Evolutionary conservation across 2,329 filamentous ascomycete species (phyloP).

Genomic region (Scedosporium minutisporum): DNA sequence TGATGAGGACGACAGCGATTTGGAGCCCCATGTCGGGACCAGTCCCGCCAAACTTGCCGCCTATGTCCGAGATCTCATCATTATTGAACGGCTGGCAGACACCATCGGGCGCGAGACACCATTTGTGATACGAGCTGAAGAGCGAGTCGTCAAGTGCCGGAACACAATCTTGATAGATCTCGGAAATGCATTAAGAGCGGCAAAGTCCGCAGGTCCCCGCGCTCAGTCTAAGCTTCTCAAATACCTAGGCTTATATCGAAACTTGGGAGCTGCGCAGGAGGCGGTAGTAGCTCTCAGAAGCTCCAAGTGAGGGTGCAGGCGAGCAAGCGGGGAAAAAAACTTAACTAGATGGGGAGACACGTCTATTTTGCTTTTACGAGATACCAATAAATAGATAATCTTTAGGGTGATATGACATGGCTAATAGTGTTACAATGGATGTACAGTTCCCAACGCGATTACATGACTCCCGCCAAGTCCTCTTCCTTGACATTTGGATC

Average conservation of each 20-base stretch:
- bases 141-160: slow-evolving; percentile 41
- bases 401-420: slow-evolving; percentile 1
- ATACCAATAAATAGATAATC: slow-evolving; percentile 5
- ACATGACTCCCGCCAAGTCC: slow-evolving; percentile 45
- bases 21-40: slow-evolving; percentile 29
- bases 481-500: slow-evolving; percentile 45
- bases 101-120: slow-evolving; percentile 36
- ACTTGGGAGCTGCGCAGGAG: slow-evolving; percentile 41
- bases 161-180: slow-evolving; percentile 49
- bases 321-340: slow-evolving; percentile 13
- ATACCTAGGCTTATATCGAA: slow-evolving; percentile 43
- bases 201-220: slow-evolving; percentile 29
- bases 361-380: slow-evolving; percentile 5
- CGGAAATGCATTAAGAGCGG: slow-evolving; percentile 36
- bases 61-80: slow-evolving; percentile 35
- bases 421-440: slow-evolving; percentile 8
- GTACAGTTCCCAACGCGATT: slow-evolving; percentile 15
- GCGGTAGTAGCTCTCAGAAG: slow-evolving; percentile 24
- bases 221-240: slow-evolving; percentile 38
- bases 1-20: slow-evolving; percentile 18
- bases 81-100: slow-evolving; percentile 31
- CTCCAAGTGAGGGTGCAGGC: neutral
- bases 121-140: slow-evolving; percentile 42
- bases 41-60: slow-evolving; percentile 35
- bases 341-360: slow-evolving; percentile 9